Evolutionary conservation across 257 asterid genomes (phyloP), one percentile per base, ranked within the genome.

Genomic region (Rhazya stricta): DNA sequence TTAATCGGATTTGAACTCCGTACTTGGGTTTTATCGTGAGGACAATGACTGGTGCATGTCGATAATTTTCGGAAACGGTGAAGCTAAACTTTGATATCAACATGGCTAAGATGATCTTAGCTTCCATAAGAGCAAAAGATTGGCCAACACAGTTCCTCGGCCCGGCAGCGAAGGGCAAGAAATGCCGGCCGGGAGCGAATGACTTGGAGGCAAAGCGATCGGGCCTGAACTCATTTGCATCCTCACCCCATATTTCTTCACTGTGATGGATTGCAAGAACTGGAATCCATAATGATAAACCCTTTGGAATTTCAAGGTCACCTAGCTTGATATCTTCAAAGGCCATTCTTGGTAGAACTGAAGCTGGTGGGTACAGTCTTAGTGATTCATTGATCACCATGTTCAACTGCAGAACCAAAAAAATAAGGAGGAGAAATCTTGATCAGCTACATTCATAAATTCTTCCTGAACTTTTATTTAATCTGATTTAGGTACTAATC

Each of bases 71-170:
- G 0, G 99, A 91, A 32, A 92, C 87, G 0, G 82, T 82, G 79
- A 94, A 92, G 77, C 81, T 85, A 78, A 89, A 91, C 67, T 74
- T 91, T 0, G 98, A 88, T n/a, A 94, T 79, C 56, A 94, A 65
- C 98, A 92, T 92, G 42, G 98, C 97, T 66, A 94, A 29, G 68
- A 94, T 91, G 23, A 94, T 92, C 82, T 92, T 94, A 18, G 98
- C 96, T 79, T 94, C 99, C 98, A 92, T 94, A 1, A 92, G 83
- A 15, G 98, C 99, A 80, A 89, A 94, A 0, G 92, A 76, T 45
- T 92, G 99, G 27, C 98, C 98, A 1, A 91, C 83, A 50, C 99
- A 94, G 50, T 94, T 92, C 73, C 99, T 81, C 0, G 99, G 99
- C 0, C 99, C 99, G 0, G 98, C 89, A 0, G 99, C 98, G 10